These are phyloP conservation scores for Lagenaria siceraria DNA, from an alignment of 306 rosid genomes.

Conservation along the genomic window DNA sequence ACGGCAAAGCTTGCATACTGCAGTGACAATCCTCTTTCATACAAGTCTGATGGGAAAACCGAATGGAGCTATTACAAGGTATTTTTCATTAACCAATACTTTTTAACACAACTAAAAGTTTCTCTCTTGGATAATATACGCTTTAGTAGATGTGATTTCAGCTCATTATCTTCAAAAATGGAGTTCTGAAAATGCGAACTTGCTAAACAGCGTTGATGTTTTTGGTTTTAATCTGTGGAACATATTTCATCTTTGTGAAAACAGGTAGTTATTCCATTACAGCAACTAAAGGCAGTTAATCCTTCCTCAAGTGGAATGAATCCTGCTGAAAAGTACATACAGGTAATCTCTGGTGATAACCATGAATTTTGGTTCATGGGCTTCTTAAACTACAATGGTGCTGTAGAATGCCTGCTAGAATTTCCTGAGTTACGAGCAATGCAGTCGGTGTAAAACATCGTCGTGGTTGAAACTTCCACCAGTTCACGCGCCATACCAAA, in stretches of 20 bases:
- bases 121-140: background rate
- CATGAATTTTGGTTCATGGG: slow-evolving; percentile 99
- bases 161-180: no score
- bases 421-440: background rate
- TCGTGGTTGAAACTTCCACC: background rate
- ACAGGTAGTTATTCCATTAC: slow-evolving; percentile 81
- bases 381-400: slow-evolving; percentile 70
- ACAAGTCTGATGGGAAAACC: slow-evolving; percentile 27
- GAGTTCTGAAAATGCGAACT: background rate
- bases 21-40: slow-evolving; percentile 85
- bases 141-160: background rate
- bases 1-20: slow-evolving; percentile 73
- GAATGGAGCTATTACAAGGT: slow-evolving; percentile 99
- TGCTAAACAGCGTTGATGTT: background rate
- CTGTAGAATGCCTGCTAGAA: slow-evolving; percentile 67
- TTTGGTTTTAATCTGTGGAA: background rate
- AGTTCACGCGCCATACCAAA: background rate
- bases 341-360: slow-evolving; percentile 83
- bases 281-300: slow-evolving; percentile 77
- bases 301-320: slow-evolving; percentile 81
- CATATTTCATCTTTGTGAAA: background rate
- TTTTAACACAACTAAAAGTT: background rate
- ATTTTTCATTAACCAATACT: background rate
- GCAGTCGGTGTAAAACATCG: background rate
- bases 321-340: slow-evolving; percentile 63